Evolutionary conservation across 1,284 basidiomycete species (phyloP), one percentile per base, ranked within the genome.

Genomic region (Gymnopus androsaceus): DNA sequence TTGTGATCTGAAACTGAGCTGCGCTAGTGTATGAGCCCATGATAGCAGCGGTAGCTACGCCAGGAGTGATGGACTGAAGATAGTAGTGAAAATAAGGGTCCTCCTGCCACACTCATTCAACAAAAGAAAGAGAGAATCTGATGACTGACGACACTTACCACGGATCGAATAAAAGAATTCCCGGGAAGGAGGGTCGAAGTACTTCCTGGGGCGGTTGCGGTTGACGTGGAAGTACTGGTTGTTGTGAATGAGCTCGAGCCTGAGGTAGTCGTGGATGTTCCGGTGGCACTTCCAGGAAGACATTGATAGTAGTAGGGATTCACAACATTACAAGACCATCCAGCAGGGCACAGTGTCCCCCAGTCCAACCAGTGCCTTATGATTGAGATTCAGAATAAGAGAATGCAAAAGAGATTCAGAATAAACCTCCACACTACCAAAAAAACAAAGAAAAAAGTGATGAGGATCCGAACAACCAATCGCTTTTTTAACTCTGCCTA

Each of bases 1-100:
- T 64, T 36, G 73, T 75, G 57, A 84, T 76, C 60, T 80, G 74
- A 75, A 84, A 83, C 62, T 83, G 82, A 8, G 80, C 78, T 2
- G 82, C 82, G 15, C 65, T 75, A 51, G 63, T 66, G 31, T 78
- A 78, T 48, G 74, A 72, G 14, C 81, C 81, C 42, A 84, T 75
- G 44, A 83, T 78, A 9, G 82, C 83, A 33, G 75, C 69, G 0
- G 75, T 74, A 3, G 74, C 72, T n/a, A 72, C 77, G 59, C 71
- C 70, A 23, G 68, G 64, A 0, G 72, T 70, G 61, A 80, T 73
- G 19, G 82, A 82, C 53, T 77, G 79, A 41, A 86, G 77, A 68
- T 86, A 85, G 61, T 84, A 75, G 68, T 85, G 84, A 78, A 85
- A 85, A 69, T 84, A 82, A 15, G 84, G 83, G 59, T 77, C 81